A percentile compares a stretch with the other conserved stretches of the same genome.
Evolutionary conservation across 2,329 filamentous ascomycete species (phyloP).

Genomic region (Fusarium coicis): DNA sequence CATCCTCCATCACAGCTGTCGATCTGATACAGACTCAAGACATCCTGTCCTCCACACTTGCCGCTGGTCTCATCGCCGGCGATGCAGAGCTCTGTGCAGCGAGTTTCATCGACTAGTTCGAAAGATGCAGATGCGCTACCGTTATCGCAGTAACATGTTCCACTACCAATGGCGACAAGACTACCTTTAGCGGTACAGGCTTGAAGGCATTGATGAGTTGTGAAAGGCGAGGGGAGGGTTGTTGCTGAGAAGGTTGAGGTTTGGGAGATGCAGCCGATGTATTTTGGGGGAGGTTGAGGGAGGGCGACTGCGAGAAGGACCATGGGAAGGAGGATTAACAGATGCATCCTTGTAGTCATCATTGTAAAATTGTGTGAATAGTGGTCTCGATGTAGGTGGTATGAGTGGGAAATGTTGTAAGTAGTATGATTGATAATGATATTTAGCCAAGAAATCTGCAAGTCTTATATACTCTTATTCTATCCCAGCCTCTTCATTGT

Average conservation of each 20-base stretch:
- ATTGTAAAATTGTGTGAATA: not conserved
- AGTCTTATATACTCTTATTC: constrained; percentile 11
- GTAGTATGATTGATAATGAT: not conserved
- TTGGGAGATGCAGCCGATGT: constrained; percentile 45
- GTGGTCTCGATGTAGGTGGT: fast-evolving
- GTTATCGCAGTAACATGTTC: constrained; percentile 40
- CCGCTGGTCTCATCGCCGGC: constrained; percentile 26
- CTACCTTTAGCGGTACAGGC: constrained; percentile 21
- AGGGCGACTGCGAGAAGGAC: constrained; percentile 34
- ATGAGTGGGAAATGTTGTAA: not conserved
- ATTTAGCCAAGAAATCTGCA: not conserved
- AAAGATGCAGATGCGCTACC: constrained; percentile 1
- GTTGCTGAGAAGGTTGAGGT: constrained; percentile 29
- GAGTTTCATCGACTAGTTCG: constrained; percentile 28
- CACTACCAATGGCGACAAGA: constrained; percentile 39
- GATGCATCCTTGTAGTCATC: constrained; percentile 9
- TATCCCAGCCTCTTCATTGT: not conserved
- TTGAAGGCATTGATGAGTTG: constrained; percentile 14
- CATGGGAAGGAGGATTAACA: constrained; percentile 32
- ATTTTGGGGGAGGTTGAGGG: constrained; percentile 31
- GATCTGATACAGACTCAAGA: constrained; percentile 28
- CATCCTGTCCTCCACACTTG: constrained; percentile 40
- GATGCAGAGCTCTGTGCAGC: constrained; percentile 38
- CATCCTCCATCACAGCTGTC: not conserved
- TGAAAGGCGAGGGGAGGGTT: constrained; percentile 28